Conservation (phyloP, 352 stramenopile species). For the Globisporangium cederbergense region DNA sequence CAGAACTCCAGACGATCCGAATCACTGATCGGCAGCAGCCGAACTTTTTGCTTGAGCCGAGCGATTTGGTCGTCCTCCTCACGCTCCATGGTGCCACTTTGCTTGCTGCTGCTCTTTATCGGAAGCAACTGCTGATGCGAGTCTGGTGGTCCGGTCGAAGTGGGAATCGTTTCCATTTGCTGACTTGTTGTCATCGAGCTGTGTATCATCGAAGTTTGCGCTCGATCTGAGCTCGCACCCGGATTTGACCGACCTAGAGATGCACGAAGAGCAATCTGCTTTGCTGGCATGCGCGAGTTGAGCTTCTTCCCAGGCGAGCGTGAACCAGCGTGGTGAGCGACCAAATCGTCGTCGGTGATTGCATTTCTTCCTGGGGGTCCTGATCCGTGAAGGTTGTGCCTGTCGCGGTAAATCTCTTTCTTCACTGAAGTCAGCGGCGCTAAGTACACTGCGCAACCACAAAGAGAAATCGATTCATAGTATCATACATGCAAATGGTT, state of each 20-base stretch:
- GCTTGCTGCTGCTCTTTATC: background rate
- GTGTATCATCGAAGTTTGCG: background rate
- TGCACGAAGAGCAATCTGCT: background rate
- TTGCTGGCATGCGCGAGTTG: background rate
- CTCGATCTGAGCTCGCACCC: background rate
- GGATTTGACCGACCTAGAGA: constrained; percentile 1
- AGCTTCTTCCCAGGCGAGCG: background rate
- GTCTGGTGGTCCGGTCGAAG: background rate
- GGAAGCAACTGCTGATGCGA: background rate
- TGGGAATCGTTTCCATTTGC: background rate
- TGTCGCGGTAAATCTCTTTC: constrained; percentile 40
- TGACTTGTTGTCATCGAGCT: background rate
- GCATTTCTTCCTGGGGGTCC: background rate
- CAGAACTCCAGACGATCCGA: constrained; percentile 38
- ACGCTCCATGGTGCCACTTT: background rate
- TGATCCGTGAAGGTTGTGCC: constrained; percentile 19
- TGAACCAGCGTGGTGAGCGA: background rate
- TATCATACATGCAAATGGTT: background rate
- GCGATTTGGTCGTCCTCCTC: constrained; percentile 37
- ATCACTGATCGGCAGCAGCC: constrained; percentile 38
- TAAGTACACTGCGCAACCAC: constrained; percentile 30
- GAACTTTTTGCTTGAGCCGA: constrained; percentile 38
- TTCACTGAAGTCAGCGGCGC: constrained; percentile 33
- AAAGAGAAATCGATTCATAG: background rate
- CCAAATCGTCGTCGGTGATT: background rate